Evolutionary conservation across 371 early-diverging fungal species (phyloP), one percentile per base, ranked within the genome.

Genomic region (Mortierella sp.): DNA sequence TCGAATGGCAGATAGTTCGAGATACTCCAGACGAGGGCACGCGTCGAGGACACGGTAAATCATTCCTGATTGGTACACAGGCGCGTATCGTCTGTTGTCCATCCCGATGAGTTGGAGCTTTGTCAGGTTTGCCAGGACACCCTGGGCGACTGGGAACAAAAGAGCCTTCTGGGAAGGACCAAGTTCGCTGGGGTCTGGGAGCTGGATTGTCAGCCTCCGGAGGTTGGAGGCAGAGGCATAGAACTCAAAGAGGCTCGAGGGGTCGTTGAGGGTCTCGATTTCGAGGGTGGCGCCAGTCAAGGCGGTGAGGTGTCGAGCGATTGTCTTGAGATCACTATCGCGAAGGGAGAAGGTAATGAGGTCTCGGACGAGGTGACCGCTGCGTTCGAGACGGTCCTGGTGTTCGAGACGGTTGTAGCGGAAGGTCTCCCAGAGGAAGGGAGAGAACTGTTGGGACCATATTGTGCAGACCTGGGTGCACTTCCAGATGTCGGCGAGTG

Each of bases 371-470:
- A 56, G 27, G 49, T 75, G 82, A 3, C 78, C 82, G 14, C 78
- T 51, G 12, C 49, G 51, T 24, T 44, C n/a, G 2, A 78, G 48
- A 1, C 35, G 12, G 35, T n/a, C 29, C 14, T 65, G 35, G 4
- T 41, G 55, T 18, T 29, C 21, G 27, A 68, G n/a, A 16, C 75
- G 78, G 55, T 68, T 76, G 49, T 54, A 82, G 24, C 71, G 55
- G 24, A 72, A 21, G n/a, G 68, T n/a, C 32, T 82, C 78, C 78
- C 82, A 82, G 74, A 82, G 72, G n/a, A 82, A 78, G 6, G 78
- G 78, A 0, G 35, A 16, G 56, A 82, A 82, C 51, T 58, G 63
- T 29, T n/a, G 38, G 12, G 71, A 55, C 82, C 82, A 82, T 12
- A 51, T 72, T 43, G 21, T 12, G 72, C 70, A 82, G 56, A 82